Base-by-base conservation (phyloP, 1,284 basidiomycete genomes). In the Psilocybe mexicana region DNA sequence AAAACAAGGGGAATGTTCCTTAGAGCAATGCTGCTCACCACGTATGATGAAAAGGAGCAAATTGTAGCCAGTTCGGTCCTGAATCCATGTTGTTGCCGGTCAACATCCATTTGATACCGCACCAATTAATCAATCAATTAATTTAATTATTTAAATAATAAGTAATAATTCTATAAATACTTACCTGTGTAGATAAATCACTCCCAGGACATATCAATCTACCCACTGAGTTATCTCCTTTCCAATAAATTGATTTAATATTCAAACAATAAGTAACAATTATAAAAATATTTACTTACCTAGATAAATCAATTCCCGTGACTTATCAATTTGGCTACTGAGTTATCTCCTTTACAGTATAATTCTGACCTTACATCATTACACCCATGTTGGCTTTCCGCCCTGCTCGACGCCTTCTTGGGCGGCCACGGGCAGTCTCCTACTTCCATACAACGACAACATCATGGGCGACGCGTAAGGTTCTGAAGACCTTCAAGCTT, bases 401-500 rank as follows among this genome's bases (percentile, higher is more conserved):
- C 43, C 69, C 69, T 36, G 60, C 69, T 43, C 69, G 66, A 48
- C 65, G 65, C 33, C 65, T 74, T 36, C 65, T 81, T 54, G 64
- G 71, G 26, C 74, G 76, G 36, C 70, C 74, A n/a, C 67, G 65
- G n/a, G 61, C 70, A 54, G 61, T 74, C 35, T 74, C 76, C 0
- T 71, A 70, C 58, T 82, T 87, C 61, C 84, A 87, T 65, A 72
- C 77, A 0, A 79, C 77, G 2, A 62, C 75, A 25, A 67, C 65
- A 11, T 74, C 72, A 62, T 59, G 70, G 76, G 54, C 75, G 58
- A 65, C 69, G 1, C 63, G 66, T 47, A 86, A 81, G 59, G 76
- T 81, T 6, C 65, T 86, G 8, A 84, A 87, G 59, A 81, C 79
- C 10, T 97, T 96, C 81, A 92, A 90, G 63, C 85, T 97, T n/a